Conservation (phyloP, 305 asterid genomes). For the Ruellia speciosa region DNA sequence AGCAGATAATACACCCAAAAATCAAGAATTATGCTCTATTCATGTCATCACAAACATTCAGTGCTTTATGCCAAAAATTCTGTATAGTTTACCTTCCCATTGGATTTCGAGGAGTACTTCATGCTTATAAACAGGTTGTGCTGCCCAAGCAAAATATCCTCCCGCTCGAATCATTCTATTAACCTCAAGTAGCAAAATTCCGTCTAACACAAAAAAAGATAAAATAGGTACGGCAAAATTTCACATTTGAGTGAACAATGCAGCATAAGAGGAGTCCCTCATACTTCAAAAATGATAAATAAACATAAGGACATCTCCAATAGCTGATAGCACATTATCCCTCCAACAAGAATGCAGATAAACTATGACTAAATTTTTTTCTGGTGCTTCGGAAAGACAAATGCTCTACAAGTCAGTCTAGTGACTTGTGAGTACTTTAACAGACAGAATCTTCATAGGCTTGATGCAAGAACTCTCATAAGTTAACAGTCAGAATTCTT, state of each 20-base stretch:
- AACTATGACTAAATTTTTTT: too few relatives aligned
- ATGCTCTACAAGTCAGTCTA: not conserved
- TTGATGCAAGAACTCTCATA: not conserved
- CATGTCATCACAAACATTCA: not conserved
- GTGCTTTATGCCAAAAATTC: not conserved
- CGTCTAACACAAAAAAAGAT: constrained; percentile 29
- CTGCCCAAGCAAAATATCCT: constrained; percentile 1
- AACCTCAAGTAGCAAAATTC: not conserved
- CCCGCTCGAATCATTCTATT: not conserved
- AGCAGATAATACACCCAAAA: not conserved
- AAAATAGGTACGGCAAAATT: not conserved
- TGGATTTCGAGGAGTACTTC: constrained; percentile 46
- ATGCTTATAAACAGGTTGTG: not conserved
- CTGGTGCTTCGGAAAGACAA: not conserved
- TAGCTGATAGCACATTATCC: not conserved
- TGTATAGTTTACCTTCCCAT: constrained; percentile 44
- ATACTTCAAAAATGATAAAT: not conserved
- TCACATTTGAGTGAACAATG: not conserved
- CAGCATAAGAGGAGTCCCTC: not conserved
- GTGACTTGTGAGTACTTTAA: not conserved
- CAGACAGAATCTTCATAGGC: not conserved
- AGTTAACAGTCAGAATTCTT: not conserved
- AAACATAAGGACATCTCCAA: not conserved
- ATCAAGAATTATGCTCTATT: not conserved
- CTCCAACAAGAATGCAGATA: too few relatives aligned